Evolutionary conservation across 73 alveolate genomes (phyloP).

Genomic region (Breviolum minutum): DNA sequence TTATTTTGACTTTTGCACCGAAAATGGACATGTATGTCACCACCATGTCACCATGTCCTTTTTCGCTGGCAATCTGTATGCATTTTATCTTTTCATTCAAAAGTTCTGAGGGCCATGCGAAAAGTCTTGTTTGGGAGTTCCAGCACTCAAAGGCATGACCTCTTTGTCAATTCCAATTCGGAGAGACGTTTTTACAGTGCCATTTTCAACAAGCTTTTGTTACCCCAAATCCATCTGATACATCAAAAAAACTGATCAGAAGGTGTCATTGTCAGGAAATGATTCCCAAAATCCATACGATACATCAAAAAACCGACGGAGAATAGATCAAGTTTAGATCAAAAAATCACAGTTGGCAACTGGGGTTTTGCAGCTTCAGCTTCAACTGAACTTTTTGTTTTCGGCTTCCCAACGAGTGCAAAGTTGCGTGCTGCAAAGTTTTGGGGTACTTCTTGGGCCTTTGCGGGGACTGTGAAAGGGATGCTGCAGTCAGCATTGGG

Average conservation of each 20-base stretch:
- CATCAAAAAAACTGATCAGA: neutral
- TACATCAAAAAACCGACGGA: neutral
- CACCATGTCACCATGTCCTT: neutral
- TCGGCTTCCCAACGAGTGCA: constrained; percentile 2
- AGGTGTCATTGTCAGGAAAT: neutral
- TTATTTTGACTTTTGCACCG: too few relatives aligned
- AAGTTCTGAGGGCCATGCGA: neutral
- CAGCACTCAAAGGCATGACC: constrained; percentile 47
- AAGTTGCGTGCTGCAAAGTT: constrained; percentile 72
- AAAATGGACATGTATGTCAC: neutral
- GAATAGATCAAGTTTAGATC: too few relatives aligned
- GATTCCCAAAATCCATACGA: neutral
- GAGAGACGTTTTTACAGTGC: too few relatives aligned
- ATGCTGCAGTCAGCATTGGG: too few relatives aligned
- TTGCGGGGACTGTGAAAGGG: neutral
- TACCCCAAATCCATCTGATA: neutral
- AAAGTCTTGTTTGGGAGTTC: constrained; percentile 46
- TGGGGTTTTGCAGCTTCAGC: neutral
- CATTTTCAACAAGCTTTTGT: too few relatives aligned
- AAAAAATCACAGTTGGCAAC: too few relatives aligned
- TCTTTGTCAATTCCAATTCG: neutral
- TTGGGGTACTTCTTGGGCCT: constrained; percentile 7
- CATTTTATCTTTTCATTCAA: too few relatives aligned
- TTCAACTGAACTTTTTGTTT: too few relatives aligned
- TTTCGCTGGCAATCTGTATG: too few relatives aligned